Conservation (phyloP, 2,329 filamentous ascomycete genomes). For the Penicillium occitanis region DNA sequence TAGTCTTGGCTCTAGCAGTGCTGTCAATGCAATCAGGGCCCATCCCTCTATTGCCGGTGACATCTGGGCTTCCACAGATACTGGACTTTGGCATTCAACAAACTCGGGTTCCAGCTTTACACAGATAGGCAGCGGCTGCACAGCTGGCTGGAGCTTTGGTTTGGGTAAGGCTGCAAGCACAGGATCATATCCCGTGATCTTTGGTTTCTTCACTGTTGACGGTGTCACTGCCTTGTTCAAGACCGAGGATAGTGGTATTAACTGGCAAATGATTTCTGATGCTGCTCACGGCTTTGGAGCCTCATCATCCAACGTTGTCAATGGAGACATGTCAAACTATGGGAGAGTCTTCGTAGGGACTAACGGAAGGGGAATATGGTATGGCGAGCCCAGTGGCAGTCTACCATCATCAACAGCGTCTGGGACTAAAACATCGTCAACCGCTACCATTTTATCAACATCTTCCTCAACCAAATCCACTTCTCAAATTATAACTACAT, state of each 20-base stretch:
- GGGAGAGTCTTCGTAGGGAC: conserved; percentile 37
- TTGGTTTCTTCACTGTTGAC: conserved; percentile 31
- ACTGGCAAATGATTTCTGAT: conserved; percentile 33
- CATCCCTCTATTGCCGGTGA: conserved; percentile 27
- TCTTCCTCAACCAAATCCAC: conserved; percentile 1
- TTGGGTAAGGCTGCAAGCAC: conserved; percentile 27
- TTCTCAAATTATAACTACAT: neutral
- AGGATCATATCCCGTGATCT: conserved; percentile 27
- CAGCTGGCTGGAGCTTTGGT: conserved; percentile 27
- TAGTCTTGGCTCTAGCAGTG: conserved; percentile 35
- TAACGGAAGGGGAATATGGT: conserved; percentile 37
- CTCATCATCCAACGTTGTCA: conserved; percentile 29
- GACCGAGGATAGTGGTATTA: conserved; percentile 29
- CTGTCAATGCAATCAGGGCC: conserved; percentile 25
- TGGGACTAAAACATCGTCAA: conserved; percentile 12
- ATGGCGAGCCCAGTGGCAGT: conserved; percentile 28
- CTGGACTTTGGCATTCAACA: conserved; percentile 56
- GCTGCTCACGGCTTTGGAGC: conserved; percentile 30
- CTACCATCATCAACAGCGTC: conserved; percentile 28
- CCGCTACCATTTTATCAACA: neutral
- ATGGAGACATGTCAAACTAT: conserved; percentile 29
- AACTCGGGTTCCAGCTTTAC: conserved; percentile 54
- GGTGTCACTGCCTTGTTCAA: conserved; percentile 28
- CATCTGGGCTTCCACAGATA: conserved; percentile 43
- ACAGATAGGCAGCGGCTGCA: conserved; percentile 28